These are phyloP conservation scores for Eucalyptus regnans DNA, from an alignment of 345 rosid species.

Conservation along the genomic window DNA sequence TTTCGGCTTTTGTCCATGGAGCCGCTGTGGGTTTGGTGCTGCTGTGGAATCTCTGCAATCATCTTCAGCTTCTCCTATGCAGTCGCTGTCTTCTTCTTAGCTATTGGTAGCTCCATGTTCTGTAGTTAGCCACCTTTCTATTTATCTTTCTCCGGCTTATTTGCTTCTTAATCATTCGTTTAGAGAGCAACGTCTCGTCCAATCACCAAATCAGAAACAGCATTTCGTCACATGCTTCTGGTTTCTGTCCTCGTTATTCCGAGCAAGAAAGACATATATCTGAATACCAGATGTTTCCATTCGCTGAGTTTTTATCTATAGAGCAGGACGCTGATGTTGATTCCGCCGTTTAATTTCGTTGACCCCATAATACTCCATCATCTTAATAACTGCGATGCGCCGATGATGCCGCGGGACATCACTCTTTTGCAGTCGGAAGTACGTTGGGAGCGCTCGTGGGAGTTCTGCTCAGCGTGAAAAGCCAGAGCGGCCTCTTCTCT, in stretches of 20 bases:
- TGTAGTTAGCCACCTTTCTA: not conserved
- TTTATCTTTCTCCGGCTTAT: not conserved
- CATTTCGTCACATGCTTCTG: not conserved
- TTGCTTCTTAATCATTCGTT: not conserved
- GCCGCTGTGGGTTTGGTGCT: not conserved
- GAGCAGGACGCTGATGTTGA: not conserved
- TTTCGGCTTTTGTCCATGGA: not conserved
- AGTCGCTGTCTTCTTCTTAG: slow-evolving; percentile 3
- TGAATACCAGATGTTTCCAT: not conserved
- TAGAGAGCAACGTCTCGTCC: not conserved
- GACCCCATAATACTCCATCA: not conserved
- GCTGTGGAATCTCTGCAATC: not conserved
- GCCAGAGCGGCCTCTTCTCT: slow-evolving; percentile 3
- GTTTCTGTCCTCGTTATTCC: not conserved
- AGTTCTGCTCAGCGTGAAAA: slow-evolving; percentile 8
- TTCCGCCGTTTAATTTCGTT: not conserved
- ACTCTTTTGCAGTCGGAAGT: slow-evolving; percentile 8
- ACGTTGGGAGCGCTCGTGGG: slow-evolving; percentile 10
- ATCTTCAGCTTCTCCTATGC: slow-evolving; percentile 1
- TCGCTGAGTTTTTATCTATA: not conserved
- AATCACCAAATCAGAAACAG: not conserved
- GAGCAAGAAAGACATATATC: not conserved
- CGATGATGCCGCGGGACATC: not conserved
- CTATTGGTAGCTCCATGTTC: slow-evolving; percentile 4
- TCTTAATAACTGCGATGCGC: not conserved